These are phyloP conservation scores for Boechera stricta DNA, from an alignment of 345 rosid genomes.

Conservation along the genomic window DNA sequence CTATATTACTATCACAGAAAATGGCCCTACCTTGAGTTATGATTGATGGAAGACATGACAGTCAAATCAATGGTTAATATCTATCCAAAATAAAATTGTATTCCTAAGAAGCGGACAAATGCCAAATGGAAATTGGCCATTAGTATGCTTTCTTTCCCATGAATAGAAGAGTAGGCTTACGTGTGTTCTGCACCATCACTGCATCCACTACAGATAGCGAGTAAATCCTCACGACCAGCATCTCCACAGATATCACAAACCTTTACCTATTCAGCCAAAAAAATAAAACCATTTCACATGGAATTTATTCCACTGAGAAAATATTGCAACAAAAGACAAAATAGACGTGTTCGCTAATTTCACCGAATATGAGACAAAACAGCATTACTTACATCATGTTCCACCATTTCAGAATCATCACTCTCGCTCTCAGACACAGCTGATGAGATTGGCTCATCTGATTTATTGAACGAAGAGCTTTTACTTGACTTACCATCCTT, in stretches of 20 bases:
- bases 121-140: conserved; percentile 8
- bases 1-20: conserved; percentile 24
- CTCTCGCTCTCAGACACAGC: conserved; percentile 66
- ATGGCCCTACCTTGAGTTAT: conserved; percentile 9
- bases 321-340: conserved; percentile 11
- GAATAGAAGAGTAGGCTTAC: conserved; percentile 58
- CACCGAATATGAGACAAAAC: conserved; percentile 21
- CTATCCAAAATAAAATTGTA: conserved; percentile 4
- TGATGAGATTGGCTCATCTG: conserved; percentile 49
- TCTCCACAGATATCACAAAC: conserved; percentile 99
- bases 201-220: conserved; percentile 91
- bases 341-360: conserved; percentile 3
- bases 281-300: conserved; percentile 15
- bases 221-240: conserved; percentile 97
- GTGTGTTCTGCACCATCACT: conserved; percentile 99
- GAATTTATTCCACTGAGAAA: not conserved
- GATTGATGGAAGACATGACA: conserved; percentile 20
- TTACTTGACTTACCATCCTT: conserved; percentile 50
- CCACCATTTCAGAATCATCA: conserved; percentile 77
- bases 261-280: conserved; percentile 74
- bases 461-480: conserved; percentile 45
- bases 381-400: conserved; percentile 82
- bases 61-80: conserved; percentile 10
- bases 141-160: conserved; percentile 32
- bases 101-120: conserved; percentile 21